Evolutionary conservation across 1,284 basidiomycete species (phyloP).

Genomic region (Wallemia hederae): DNA sequence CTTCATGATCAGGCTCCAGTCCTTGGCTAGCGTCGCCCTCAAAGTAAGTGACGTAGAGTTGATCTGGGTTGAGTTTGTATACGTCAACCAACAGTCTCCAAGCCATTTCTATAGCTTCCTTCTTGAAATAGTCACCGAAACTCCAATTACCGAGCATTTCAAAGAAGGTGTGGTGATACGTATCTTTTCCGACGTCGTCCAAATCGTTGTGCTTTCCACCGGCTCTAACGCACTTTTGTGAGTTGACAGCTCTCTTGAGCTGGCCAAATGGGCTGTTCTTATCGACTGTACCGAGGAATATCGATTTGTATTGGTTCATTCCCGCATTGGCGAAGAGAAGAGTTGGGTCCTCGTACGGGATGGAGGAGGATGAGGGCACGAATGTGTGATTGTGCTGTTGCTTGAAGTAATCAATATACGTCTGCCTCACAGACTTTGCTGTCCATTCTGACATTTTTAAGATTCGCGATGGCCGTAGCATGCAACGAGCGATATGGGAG

Average conservation of each 20-base stretch:
- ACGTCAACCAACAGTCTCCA: slow-evolving; percentile 81
- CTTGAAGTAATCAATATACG: slow-evolving; percentile 54
- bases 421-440: slow-evolving; percentile 25
- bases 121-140: slow-evolving; percentile 99
- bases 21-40: slow-evolving; percentile 67
- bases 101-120: slow-evolving; percentile 70
- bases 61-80: slow-evolving; percentile 62
- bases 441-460: neutral
- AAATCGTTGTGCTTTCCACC: slow-evolving; percentile 98
- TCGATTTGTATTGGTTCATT: slow-evolving; percentile 53
- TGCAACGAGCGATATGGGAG: neutral
- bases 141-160: slow-evolving; percentile 99
- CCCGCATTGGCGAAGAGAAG: neutral
- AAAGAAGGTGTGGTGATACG: slow-evolving; percentile 91
- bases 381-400: slow-evolving; percentile 48
- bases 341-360: slow-evolving; percentile 65
- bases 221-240: slow-evolving; percentile 89
- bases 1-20: slow-evolving; percentile 68
- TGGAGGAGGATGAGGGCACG: slow-evolving; percentile 72
- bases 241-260: slow-evolving; percentile 76
- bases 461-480: neutral
- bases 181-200: slow-evolving; percentile 94
- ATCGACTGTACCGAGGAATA: slow-evolving; percentile 88
- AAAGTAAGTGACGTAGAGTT: slow-evolving; percentile 92
- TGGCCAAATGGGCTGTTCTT: slow-evolving; percentile 64